These are phyloP conservation scores for Larix kaempferi DNA, from an alignment of 75 land plant species.

Conservation along the genomic window DNA sequence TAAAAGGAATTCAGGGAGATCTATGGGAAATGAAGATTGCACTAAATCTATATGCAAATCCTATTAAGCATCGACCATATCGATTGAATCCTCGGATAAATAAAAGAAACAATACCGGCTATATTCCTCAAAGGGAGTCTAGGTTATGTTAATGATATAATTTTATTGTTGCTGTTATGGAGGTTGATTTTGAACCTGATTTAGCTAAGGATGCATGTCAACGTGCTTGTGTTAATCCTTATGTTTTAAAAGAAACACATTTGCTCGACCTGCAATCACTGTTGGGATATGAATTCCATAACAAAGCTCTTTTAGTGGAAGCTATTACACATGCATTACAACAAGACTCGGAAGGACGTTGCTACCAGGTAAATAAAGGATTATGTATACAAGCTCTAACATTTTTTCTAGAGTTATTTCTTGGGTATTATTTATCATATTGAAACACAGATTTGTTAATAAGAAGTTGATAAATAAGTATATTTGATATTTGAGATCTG, in stretches of 20 bases:
- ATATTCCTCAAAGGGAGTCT: too few species aligned
- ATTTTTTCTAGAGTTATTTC: not conserved
- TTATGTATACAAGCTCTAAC: not conserved
- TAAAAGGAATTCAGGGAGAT: too few species aligned
- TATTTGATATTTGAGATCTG: not conserved
- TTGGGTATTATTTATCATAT: not conserved
- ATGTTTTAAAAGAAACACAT: slow-evolving; percentile 7
- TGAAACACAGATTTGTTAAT: not conserved
- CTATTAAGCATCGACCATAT: too few species aligned
- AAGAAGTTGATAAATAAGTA: not conserved
- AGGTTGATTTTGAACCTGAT: slow-evolving; percentile 22
- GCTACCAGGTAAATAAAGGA: slow-evolving; percentile 25
- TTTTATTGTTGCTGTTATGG: slow-evolving; percentile 1
- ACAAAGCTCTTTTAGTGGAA: slow-evolving; percentile 38
- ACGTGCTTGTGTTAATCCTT: slow-evolving; percentile 17
- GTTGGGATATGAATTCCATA: slow-evolving; percentile 30
- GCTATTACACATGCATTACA: slow-evolving; percentile 51
- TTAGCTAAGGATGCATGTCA: slow-evolving; percentile 18
- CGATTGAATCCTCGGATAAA: too few species aligned
- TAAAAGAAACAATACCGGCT: too few species aligned
- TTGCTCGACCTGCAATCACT: slow-evolving; percentile 18
- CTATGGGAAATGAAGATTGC: too few species aligned
- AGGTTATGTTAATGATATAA: too few species aligned
- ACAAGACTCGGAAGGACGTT: slow-evolving; percentile 23
- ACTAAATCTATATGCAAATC: too few species aligned